These are phyloP conservation scores for Sugiyamaella xylanicola DNA, from an alignment of 1,139 yeast species.

Conservation along the genomic window DNA sequence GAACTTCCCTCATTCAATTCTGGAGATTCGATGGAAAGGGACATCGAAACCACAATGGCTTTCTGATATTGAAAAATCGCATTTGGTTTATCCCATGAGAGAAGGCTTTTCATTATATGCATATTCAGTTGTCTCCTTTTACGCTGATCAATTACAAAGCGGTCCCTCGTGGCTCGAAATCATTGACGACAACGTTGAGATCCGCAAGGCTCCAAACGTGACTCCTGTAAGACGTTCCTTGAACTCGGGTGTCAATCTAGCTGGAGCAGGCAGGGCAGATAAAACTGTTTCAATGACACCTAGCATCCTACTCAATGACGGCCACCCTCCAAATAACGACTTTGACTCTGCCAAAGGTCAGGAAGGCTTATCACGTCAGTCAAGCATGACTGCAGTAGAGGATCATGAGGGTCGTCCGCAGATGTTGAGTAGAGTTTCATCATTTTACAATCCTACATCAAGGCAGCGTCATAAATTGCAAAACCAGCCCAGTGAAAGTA, in stretches of 20 bases:
- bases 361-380: constrained; percentile 5
- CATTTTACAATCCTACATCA: constrained; percentile 20
- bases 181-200: constrained; percentile 40
- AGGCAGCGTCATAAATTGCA: constrained; percentile 16
- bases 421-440: constrained; percentile 19
- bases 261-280: constrained; percentile 7
- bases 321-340: constrained; percentile 1
- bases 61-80: constrained; percentile 42
- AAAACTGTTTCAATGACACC: constrained; percentile 18
- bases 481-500: constrained; percentile 14
- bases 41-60: constrained; percentile 45
- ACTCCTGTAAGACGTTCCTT: constrained; percentile 8
- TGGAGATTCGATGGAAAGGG: constrained; percentile 51
- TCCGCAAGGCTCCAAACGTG: constrained; percentile 38
- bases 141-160: constrained; percentile 36
- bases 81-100: constrained; percentile 42
- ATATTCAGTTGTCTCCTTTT: constrained; percentile 38
- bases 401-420: constrained; percentile 14
- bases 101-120: constrained; percentile 42
- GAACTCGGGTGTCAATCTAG: constrained; percentile 8
- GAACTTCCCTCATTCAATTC: constrained; percentile 51
- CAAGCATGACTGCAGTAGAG: constrained; percentile 8
- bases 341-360: constrained; percentile 5
- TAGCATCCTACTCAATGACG: constrained; percentile 29
- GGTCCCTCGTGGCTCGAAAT: constrained; percentile 43